These are phyloP conservation scores for Umbelopsis sp. DNA, from an alignment of 192 early-diverging fungal genomes.

Conservation along the genomic window DNA sequence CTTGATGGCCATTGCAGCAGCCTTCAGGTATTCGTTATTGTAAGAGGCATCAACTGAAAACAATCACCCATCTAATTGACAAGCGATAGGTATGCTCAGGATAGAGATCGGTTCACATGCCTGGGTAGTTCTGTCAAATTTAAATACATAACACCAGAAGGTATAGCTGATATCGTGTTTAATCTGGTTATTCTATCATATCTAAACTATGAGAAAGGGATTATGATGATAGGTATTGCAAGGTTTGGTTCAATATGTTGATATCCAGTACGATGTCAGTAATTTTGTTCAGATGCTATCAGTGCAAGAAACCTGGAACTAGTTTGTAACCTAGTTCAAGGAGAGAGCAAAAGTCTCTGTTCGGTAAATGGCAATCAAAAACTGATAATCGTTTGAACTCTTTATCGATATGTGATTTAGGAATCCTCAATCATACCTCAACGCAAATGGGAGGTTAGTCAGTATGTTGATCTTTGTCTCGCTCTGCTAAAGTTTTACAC, in stretches of 20 bases:
- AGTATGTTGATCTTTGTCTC: neutral
- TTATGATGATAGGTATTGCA: slow-evolving; percentile 19
- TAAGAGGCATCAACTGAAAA: neutral
- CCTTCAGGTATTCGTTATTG: slow-evolving; percentile 42
- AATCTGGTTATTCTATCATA: slow-evolving; percentile 8
- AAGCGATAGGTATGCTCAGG: slow-evolving; percentile 49
- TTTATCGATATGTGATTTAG: neutral
- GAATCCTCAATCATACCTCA: slow-evolving; percentile 56
- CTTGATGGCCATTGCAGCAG: slow-evolving; percentile 55
- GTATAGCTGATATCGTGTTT: neutral
- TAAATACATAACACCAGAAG: slow-evolving; percentile 42
- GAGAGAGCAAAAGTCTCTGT: slow-evolving; percentile 55
- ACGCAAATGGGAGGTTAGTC: slow-evolving; percentile 65
- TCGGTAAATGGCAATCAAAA: slow-evolving; percentile 36
- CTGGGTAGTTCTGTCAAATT: slow-evolving; percentile 55
- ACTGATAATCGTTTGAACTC: neutral
- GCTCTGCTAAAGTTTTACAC: neutral
- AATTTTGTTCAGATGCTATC: slow-evolving; percentile 47
- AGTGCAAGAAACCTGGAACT: slow-evolving; percentile 69
- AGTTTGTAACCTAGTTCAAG: slow-evolving; percentile 50
- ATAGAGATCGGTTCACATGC: slow-evolving; percentile 51
- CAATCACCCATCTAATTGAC: neutral
- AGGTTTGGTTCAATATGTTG: neutral
- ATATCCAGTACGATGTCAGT: no score
- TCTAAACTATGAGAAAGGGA: neutral